These are phyloP conservation scores for Astragalus glycyphyllos DNA, from an alignment of 306 rosid genomes.

Conservation along the genomic window DNA sequence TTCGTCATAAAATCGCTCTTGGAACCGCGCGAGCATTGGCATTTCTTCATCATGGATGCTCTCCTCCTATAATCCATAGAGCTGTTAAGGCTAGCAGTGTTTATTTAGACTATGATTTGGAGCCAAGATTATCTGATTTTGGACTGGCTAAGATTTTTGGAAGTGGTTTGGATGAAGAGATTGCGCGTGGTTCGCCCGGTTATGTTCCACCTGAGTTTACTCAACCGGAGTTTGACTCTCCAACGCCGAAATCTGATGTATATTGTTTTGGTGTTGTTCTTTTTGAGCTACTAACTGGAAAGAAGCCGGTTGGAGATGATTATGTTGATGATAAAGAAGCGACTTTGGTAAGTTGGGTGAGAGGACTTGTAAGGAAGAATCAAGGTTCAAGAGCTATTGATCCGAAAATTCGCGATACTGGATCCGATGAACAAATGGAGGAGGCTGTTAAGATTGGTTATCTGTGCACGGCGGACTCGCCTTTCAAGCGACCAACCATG, in stretches of 20 bases:
- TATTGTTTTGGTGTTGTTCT: conserved; percentile 92
- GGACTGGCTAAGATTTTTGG: conserved; percentile 93
- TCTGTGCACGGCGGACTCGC: conserved; percentile 94
- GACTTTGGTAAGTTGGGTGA: conserved; percentile 86
- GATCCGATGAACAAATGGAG: conserved; percentile 71
- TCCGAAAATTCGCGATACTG: conserved; percentile 74
- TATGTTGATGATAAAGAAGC: conserved; percentile 80
- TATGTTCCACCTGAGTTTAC: conserved; percentile 88
- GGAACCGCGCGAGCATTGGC: conserved; percentile 95
- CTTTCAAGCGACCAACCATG: conserved; percentile 94
- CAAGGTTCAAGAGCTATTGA: conserved; percentile 71
- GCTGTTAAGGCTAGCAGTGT: conserved; percentile 95
- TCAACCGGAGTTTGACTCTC: conserved; percentile 62
- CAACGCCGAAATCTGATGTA: conserved; percentile 91
- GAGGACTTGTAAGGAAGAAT: conserved; percentile 79
- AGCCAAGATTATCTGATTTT: conserved; percentile 93
- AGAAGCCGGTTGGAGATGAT: conserved; percentile 86
- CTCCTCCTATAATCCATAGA: conserved; percentile 92
- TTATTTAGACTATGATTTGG: conserved; percentile 84
- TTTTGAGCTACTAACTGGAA: conserved; percentile 85
- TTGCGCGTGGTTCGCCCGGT: conserved; percentile 74
- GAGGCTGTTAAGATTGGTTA: conserved; percentile 95
- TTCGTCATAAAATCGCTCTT: conserved; percentile 92
- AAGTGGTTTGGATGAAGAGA: conserved; percentile 81
- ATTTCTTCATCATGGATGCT: conserved; percentile 97